A percentile compares a stretch with the other conserved stretches of the same genome.
phyloP scores from a whole-genome alignment of 1,284 basidiomycete species.

The Ustilago trichophora region DNA sequence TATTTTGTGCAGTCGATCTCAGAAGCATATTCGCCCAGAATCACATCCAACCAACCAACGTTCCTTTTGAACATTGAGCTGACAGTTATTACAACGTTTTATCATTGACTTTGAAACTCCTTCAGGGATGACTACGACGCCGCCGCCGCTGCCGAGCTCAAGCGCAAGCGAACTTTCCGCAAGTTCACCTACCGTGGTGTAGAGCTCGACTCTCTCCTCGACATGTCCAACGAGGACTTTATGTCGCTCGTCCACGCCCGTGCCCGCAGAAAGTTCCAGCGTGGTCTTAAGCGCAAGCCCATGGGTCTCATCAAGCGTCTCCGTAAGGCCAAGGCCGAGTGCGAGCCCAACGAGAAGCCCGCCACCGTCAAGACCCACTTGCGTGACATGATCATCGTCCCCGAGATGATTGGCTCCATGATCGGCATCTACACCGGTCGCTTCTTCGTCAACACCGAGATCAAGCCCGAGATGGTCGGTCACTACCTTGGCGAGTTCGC shows the following conservation, averaged over 20 bases:
- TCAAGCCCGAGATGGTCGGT: conserved; percentile 99
- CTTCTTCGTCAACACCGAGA: conserved; percentile 71
- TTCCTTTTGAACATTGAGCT: conserved; percentile 4
- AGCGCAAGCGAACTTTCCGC: conserved; percentile 94
- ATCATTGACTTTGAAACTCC: not conserved
- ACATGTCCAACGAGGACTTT: conserved; percentile 84
- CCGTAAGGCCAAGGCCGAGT: conserved; percentile 99
- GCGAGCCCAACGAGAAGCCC: conserved; percentile 97
- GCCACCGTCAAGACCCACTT: conserved; percentile 98
- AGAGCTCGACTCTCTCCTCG: conserved; percentile 87
- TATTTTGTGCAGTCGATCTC: too few species aligned
- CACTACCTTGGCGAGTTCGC: conserved; percentile 91
- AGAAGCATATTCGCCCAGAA: too few species aligned
- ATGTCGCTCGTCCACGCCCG: conserved; percentile 94
- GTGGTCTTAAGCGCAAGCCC: conserved; percentile 96
- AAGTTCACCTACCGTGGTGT: conserved; percentile 98
- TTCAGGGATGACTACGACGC: conserved; percentile 67
- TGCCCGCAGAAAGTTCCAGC: conserved; percentile 97
- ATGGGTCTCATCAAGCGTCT: conserved; percentile 99
- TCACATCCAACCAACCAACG: too few species aligned
- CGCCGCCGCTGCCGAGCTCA: conserved; percentile 66
- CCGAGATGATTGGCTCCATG: conserved; percentile 85
- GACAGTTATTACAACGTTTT: too few species aligned
- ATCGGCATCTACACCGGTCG: conserved; percentile 83
- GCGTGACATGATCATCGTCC: conserved; percentile 99